Evolutionary conservation across 805 yeast genomes (phyloP).

Genomic region (Martiniozyma abietophila): DNA sequence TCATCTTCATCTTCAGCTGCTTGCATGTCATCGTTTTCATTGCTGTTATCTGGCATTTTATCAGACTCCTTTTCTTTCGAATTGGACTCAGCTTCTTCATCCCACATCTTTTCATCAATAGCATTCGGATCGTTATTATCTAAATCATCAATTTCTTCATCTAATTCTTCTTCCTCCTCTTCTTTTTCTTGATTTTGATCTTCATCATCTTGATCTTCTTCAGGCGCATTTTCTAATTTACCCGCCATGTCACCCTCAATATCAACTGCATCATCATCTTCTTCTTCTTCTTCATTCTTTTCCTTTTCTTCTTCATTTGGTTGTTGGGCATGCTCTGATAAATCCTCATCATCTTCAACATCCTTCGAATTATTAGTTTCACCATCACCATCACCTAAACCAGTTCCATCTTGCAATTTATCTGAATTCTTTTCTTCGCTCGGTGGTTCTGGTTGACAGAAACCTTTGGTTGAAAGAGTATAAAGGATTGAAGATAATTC

Average conservation of each 20-base stretch:
- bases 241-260: conserved; percentile 98
- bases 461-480: conserved; percentile 67
- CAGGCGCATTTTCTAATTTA: conserved; percentile 69
- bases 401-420: conserved; percentile 76
- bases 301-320: conserved; percentile 67
- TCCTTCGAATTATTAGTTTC: conserved; percentile 74
- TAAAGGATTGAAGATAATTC: conserved; percentile 46
- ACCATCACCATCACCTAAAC: conserved; percentile 80
- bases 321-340: conserved; percentile 63
- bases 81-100: conserved; percentile 73
- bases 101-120: conserved; percentile 97
- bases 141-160: conserved; percentile 82
- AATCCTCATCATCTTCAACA: conserved; percentile 85
- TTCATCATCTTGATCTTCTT: conserved; percentile 42
- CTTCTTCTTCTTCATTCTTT: conserved; percentile 54
- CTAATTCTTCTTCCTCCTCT: conserved; percentile 63
- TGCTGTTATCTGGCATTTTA: conserved; percentile 48
- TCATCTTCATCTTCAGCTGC: conserved; percentile 30
- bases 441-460: conserved; percentile 85
- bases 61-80: conserved; percentile 80
- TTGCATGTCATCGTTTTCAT: conserved; percentile 29
- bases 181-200: conserved; percentile 40
- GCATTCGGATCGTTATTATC: conserved; percentile 92
- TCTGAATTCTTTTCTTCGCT: conserved; percentile 50
- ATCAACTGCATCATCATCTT: conserved; percentile 82